These are phyloP conservation scores for Diaporthe velutina DNA, from an alignment of 2,329 filamentous ascomycete genomes.

Conservation along the genomic window DNA sequence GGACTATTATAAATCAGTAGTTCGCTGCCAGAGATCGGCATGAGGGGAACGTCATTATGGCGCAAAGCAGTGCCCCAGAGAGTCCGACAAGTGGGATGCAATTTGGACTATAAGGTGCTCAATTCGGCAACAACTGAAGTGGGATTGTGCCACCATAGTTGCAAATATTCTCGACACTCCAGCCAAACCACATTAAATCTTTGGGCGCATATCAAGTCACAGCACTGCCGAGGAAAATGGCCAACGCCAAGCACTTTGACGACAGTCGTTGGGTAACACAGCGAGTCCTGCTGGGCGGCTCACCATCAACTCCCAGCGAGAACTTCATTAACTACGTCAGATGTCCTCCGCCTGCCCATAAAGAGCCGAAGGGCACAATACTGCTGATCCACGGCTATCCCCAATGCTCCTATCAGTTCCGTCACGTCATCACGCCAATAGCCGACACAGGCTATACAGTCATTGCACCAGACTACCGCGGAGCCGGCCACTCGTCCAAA, in stretches of 20 bases:
- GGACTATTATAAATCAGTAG: neutral
- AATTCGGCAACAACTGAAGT: neutral
- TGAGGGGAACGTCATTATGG: neutral
- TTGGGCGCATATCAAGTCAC: too few relatives aligned
- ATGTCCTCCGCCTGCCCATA: neutral
- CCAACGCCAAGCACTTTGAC: neutral
- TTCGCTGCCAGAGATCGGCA: neutral
- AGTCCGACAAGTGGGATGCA: neutral
- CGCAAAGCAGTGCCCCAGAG: neutral
- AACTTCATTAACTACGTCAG: conserved; percentile 3
- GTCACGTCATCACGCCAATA: conserved; percentile 4
- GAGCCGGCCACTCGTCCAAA: neutral
- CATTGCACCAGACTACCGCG: neutral
- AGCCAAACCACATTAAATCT: too few relatives aligned
- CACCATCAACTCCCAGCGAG: neutral
- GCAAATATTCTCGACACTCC: too few relatives aligned
- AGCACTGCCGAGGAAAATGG: neutral
- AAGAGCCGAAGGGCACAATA: neutral
- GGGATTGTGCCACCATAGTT: neutral
- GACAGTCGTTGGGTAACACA: conserved; percentile 2
- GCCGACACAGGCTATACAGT: neutral
- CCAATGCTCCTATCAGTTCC: conserved; percentile 10
- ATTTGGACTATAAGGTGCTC: neutral
- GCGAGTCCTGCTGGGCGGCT: neutral
- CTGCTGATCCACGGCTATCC: conserved; percentile 11